Evolutionary conservation across 73 alveolate species (phyloP), one percentile per base, ranked within the genome.

Genomic region (Uronychia setigera): DNA sequence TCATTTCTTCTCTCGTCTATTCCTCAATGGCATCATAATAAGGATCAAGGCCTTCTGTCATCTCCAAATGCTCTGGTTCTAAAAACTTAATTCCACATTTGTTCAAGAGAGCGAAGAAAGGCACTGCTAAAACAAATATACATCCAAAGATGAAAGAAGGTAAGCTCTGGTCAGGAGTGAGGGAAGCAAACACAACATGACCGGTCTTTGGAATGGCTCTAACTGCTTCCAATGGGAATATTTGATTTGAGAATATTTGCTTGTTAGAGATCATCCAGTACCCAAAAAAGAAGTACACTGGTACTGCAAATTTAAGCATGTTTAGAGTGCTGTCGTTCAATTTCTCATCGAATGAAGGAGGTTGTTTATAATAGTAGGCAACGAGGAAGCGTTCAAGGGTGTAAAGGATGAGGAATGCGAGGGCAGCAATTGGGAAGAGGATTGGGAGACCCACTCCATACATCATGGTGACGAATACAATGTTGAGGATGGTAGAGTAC

Each of bases 311-410:
- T 75, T 75, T 35, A 59, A 92, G 60, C 26, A 86, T 82, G 33
- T 59, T 35, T 0, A 88, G 86, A 30, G 94, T 81, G 35, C 58
- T 87, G 34, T 77, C 82, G 76, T 88, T 89, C 80, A 91, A 74
- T 79, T 88, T 86, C 35, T 88, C 87, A 79, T 92, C 96, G 77
- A 81, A 88, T 59, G 88, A 58, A 26, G 94, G 94, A 34, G 96
- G 96, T 57, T 81, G 88, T 74, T 83, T 88, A 76, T 89, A 87
- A 84, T 31, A 91, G 28, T 92, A 92, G 46, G 89, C 93, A 26
- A 86, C 78, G 32, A 76, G 35, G 80, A 87, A 33, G 75, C 90
- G 80, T 46, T 92, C 96, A 25, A 92, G 80, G 33, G 86, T 57
- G 76, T 87, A 92, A 33, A 87, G 84, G 31, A 82, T 84, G 59